Evolutionary conservation across 176 grass and related monocot genomes (phyloP).

Genomic region (Aegilops bicornis): DNA sequence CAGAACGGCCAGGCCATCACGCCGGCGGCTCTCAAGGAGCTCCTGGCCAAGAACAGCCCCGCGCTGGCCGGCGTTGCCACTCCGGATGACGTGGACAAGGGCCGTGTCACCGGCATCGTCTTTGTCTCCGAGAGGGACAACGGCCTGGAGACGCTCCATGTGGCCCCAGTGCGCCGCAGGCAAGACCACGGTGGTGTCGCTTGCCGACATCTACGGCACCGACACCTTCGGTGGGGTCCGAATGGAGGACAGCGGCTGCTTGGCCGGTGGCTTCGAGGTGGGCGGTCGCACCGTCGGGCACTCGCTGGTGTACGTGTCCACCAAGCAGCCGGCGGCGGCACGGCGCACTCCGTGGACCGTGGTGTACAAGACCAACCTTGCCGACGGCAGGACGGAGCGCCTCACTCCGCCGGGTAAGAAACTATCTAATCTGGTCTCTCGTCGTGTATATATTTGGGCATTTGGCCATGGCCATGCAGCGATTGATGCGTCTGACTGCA

Average conservation of each 20-base stretch:
- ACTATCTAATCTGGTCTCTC: no score
- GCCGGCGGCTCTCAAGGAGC: neutral
- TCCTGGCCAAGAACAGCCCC: conserved; percentile 3
- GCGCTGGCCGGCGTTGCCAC: conserved; percentile 33
- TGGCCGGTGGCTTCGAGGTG: conserved; percentile 29
- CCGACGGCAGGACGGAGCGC: conserved; percentile 9
- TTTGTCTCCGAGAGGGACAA: conserved; percentile 54
- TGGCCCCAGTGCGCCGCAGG: neutral
- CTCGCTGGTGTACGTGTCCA: conserved; percentile 40
- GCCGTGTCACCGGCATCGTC: conserved; percentile 30
- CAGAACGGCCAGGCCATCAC: conserved; percentile 28
- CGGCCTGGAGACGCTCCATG: conserved; percentile 42
- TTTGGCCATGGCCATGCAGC: no score
- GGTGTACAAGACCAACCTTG: conserved; percentile 37
- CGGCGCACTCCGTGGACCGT: conserved; percentile 33
- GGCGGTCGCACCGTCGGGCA: neutral
- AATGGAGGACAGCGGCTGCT: conserved; percentile 45
- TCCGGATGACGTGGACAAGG: neutral
- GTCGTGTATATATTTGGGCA: no score
- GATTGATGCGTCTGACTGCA: neutral
- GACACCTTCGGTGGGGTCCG: conserved; percentile 8
- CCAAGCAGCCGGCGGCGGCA: conserved; percentile 26
- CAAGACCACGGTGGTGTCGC: neutral
- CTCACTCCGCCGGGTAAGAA: conserved; percentile 19
- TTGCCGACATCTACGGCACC: conserved; percentile 30